Conservation (phyloP, 169 alveolate genomes). For the Babesia gibsoni region DNA sequence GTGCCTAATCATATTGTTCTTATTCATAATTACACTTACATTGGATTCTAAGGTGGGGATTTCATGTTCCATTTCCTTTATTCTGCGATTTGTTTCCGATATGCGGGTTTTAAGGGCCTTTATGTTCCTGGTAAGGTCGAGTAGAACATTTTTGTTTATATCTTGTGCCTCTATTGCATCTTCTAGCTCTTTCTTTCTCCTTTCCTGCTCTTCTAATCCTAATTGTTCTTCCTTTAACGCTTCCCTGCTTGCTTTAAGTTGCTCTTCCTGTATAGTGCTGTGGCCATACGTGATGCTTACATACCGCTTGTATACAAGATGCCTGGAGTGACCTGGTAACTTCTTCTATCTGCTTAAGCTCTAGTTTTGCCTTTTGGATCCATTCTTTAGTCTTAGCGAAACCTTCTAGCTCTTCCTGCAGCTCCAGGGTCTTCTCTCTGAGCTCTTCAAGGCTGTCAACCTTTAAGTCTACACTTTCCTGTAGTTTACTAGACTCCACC, state of each 20-base stretch:
- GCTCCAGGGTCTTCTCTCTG: conserved; percentile 10
- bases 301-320: conserved; percentile 18
- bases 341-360: conserved; percentile 30
- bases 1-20: not conserved
- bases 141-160: conserved; percentile 12
- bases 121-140: conserved; percentile 1
- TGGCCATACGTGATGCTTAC: not conserved
- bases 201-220: conserved; percentile 16
- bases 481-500: not conserved
- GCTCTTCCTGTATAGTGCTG: conserved; percentile 6
- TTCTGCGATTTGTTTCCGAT: conserved; percentile 15
- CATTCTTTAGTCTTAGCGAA: conserved; percentile 47
- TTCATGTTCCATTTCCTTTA: conserved; percentile 21
- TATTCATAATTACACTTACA: not conserved
- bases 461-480: conserved; percentile 40
- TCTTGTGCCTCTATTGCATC: conserved; percentile 15
- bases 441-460: conserved; percentile 21
- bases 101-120: conserved; percentile 2
- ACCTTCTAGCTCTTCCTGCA: conserved; percentile 45
- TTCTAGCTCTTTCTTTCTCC: conserved; percentile 38
- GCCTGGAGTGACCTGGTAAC: conserved; percentile 19
- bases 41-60: conserved; percentile 2
- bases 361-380: conserved; percentile 18
- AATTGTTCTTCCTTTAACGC: conserved; percentile 21
- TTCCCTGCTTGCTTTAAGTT: conserved; percentile 17